Evolutionary conservation across 2,329 filamentous ascomycete species (phyloP).

Genomic region (Alternaria ethzedia): DNA sequence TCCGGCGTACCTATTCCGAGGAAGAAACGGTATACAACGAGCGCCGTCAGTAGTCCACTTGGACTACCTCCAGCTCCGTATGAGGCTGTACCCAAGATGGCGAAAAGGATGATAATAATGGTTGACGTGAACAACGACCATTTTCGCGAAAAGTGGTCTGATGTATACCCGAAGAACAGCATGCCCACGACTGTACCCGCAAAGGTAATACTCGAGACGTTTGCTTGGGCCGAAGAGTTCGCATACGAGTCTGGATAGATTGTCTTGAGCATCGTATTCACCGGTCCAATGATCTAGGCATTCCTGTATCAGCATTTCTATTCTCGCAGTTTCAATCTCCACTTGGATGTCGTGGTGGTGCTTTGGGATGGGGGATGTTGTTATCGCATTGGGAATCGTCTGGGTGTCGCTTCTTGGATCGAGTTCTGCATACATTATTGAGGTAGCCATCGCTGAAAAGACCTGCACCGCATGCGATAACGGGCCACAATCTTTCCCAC

Average conservation of each 20-base stretch:
- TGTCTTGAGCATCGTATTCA: conserved; percentile 74
- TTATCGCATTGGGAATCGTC: conserved; percentile 8
- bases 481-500: conserved; percentile 67
- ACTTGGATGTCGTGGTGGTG: not conserved
- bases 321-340: not conserved
- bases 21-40: conserved; percentile 86
- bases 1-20: conserved; percentile 56
- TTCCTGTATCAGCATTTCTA: not conserved
- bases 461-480: conserved; percentile 87
- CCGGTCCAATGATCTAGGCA: conserved; percentile 80
- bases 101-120: conserved; percentile 83
- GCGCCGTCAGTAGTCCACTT: conserved; percentile 75
- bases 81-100: conserved; percentile 76
- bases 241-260: conserved; percentile 75
- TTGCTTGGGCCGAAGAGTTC: conserved; percentile 71
- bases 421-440: conserved; percentile 68
- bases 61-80: conserved; percentile 75
- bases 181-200: conserved; percentile 85
- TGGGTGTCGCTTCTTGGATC: conserved; percentile 10
- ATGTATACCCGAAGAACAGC: conserved; percentile 78
- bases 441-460: conserved; percentile 92
- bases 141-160: conserved; percentile 84
- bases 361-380: not conserved
- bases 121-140: conserved; percentile 83
- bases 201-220: conserved; percentile 83